Base-by-base conservation (phyloP, 495 filamentous ascomycete genomes). In the Cenococcum geophilum region DNA sequence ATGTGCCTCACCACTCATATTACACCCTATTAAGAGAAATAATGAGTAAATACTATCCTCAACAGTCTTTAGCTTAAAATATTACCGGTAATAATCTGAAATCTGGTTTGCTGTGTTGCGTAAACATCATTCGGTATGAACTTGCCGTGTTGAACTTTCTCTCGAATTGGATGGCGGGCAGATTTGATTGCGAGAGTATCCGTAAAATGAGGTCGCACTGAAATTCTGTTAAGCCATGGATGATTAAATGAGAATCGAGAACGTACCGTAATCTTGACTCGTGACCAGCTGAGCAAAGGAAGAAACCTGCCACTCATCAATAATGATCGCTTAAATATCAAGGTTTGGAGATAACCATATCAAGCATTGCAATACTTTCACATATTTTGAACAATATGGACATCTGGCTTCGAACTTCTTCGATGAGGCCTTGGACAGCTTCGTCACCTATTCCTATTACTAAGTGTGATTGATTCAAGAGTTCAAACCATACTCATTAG, bases 41-140 rank as follows among this genome's bases (percentile, higher is more conserved):
- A 5, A 25, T 12, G 0, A 57, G 27, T 11, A 14, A 34, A n/a
- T 14, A 54, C 58, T 45, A 25, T 16, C 59, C 4, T 8, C 20
- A 35, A 22, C 12, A 18, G 35, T 21, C 5, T n/a, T 20, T 14
- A 5, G n/a, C 14, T 35, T 48, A 5, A 68, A 48, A 55, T 25
- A 23, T 23, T 52, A 52, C 49, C 49, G 5, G 93, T 96, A 69
- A 98, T 86, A 61, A 97, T 89, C 61, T 96, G 90, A 72, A 97
- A 92, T 8, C 92, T 83, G 35, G 80, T 81, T 59, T 89, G 83
- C 27, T 85, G 76, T 20, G 83, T 86, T 36, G 90, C 89, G 67
- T 90, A 96, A 47, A 88, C 89, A 58, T 96, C 90, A 65, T 97
- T 98, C 0, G 93, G 88, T 35, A 96, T 77, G 71, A 87, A 97